These are phyloP conservation scores for Mortierella sp. DNA, from an alignment of 371 early-diverging fungal genomes.

Conservation along the genomic window DNA sequence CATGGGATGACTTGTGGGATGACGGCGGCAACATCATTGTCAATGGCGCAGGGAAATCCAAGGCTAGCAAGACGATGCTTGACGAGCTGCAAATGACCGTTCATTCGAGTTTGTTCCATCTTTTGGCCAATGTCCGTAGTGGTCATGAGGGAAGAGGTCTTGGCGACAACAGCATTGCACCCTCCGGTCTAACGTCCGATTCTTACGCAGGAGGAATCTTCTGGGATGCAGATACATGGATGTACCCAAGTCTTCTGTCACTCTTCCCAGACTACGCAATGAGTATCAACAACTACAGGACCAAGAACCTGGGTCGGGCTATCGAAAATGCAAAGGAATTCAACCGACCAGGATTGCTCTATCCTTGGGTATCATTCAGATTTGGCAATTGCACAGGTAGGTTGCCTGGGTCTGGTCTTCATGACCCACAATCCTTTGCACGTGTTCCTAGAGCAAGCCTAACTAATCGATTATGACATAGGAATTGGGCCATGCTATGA, in stretches of 20 bases:
- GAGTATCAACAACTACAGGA: slow-evolving; percentile 51
- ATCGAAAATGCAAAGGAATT: slow-evolving; percentile 38
- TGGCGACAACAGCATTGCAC: slow-evolving; percentile 49
- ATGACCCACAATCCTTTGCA: background rate
- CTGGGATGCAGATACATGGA: slow-evolving; percentile 53
- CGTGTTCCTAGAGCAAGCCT: background rate
- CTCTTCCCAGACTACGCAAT: slow-evolving; percentile 46
- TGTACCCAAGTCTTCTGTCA: slow-evolving; percentile 44
- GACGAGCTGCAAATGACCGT: slow-evolving; percentile 35
- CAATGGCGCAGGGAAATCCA: slow-evolving; percentile 29
- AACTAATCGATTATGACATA: slow-evolving; percentile 7
- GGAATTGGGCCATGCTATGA: slow-evolving; percentile 52
- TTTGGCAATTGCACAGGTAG: slow-evolving; percentile 47
- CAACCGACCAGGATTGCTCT: slow-evolving; percentile 33
- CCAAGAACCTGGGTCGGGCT: slow-evolving; percentile 36
- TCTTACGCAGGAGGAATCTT: slow-evolving; percentile 52
- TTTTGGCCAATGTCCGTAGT: slow-evolving; percentile 35
- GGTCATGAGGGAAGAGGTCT: slow-evolving; percentile 36
- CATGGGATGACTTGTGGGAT: slow-evolving; percentile 39
- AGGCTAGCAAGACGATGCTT: slow-evolving; percentile 10
- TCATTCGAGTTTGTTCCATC: slow-evolving; percentile 36
- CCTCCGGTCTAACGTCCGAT: slow-evolving; percentile 46
- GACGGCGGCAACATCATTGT: slow-evolving; percentile 38
- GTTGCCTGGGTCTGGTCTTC: background rate
- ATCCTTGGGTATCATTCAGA: slow-evolving; percentile 45